phyloP scores from a whole-genome alignment of 179 eudicot species.

The Carnegiea gigantea region DNA sequence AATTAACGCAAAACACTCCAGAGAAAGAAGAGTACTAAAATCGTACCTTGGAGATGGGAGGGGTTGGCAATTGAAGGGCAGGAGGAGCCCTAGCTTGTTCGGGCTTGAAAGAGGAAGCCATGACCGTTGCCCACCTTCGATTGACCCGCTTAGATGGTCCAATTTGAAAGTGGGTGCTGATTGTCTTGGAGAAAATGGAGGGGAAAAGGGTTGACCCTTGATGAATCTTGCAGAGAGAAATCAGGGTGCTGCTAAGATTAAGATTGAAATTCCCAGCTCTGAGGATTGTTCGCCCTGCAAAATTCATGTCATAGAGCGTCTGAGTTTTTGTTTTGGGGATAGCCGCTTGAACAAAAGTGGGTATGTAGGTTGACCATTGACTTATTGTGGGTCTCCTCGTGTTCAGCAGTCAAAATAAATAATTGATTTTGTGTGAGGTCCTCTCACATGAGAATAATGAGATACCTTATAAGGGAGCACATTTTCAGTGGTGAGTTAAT shows the following conservation, averaged over 20 bases:
- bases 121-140: conserved; percentile 25
- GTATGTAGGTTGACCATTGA: too few species aligned
- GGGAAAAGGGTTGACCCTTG: background rate
- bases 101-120: conserved; percentile 55
- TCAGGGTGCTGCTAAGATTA: background rate
- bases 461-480: too few species aligned
- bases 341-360: too few species aligned
- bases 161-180: background rate
- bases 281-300: conserved; percentile 7
- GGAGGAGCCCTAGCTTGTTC: conserved; percentile 81
- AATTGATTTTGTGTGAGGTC: too few species aligned
- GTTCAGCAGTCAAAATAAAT: too few species aligned
- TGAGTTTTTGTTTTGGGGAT: background rate
- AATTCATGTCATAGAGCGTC: conserved; percentile 15
- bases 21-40: background rate
- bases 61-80: conserved; percentile 59
- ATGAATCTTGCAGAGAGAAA: conserved; percentile 1
- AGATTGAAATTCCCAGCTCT: background rate
- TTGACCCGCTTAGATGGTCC: conserved; percentile 14
- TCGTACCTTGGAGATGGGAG: conserved; percentile 62
- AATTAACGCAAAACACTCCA: background rate
- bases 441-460: too few species aligned
- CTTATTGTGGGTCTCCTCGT: too few species aligned
- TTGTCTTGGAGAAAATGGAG: background rate
- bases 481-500: too few species aligned